Conservation (phyloP, 2,329 filamentous ascomycete species). For the Botrytis galanthina region DNA sequence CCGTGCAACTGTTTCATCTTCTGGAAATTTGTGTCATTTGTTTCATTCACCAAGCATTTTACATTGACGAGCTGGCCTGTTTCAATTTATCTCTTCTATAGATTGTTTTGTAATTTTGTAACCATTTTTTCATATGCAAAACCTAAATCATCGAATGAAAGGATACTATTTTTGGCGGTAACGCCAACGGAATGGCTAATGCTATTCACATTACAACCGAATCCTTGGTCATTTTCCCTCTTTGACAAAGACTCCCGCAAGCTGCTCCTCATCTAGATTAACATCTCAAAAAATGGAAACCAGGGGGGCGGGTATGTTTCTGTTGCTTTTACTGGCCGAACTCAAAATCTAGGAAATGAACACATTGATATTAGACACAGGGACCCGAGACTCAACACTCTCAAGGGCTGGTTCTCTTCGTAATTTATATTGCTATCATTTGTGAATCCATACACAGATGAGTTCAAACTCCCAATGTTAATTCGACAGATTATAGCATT, state of each 20-base stretch:
- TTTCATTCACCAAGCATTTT: neutral
- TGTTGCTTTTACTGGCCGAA: neutral
- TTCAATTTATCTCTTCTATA: neutral
- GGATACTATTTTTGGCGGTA: neutral
- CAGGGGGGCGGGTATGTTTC: neutral
- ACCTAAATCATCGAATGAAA: neutral
- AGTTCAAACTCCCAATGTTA: slow-evolving; percentile 11
- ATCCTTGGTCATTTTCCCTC: neutral
- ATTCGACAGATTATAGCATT: slow-evolving; percentile 13
- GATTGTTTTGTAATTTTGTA: neutral
- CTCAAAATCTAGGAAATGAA: neutral
- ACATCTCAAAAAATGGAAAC: neutral
- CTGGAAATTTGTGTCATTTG: neutral
- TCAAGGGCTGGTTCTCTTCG: slow-evolving; percentile 14
- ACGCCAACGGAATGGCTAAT: neutral
- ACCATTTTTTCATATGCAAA: neutral
- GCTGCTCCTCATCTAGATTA: slow-evolving; percentile 3
- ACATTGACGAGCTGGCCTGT: neutral
- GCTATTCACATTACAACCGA: neutral
- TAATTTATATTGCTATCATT: neutral
- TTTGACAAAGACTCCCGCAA: neutral
- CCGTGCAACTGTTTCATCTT: slow-evolving; percentile 5
- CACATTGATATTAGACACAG: neutral
- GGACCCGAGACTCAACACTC: neutral
- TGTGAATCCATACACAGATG: slow-evolving; percentile 10